Evolutionary conservation across 306 rosid genomes (phyloP).

Genomic region (Crotalaria pallida): DNA sequence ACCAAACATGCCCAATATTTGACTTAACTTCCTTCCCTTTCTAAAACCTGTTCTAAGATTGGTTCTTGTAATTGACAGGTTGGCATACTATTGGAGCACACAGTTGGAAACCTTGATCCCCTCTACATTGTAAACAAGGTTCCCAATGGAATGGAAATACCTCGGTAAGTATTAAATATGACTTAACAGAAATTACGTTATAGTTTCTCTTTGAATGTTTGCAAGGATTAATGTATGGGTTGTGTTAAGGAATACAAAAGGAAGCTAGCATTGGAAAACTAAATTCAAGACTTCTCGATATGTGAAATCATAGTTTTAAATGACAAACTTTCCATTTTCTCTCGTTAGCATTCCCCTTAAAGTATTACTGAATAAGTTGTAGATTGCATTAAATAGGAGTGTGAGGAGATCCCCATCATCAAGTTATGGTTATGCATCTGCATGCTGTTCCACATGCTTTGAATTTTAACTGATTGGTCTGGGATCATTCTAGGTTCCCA

Average conservation of each 20-base stretch:
- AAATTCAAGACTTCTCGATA: no score
- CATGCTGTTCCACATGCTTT: neutral
- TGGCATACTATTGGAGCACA: conserved; percentile 91
- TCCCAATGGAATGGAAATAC: conserved; percentile 92
- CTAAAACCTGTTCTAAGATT: conserved; percentile 11
- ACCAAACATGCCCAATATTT: neutral
- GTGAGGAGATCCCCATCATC: neutral
- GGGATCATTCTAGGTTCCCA: conserved; percentile 3
- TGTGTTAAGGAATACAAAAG: no score
- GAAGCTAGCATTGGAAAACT: no score
- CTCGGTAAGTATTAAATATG: conserved; percentile 54
- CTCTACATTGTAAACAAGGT: conserved; percentile 80
- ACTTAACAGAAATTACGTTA: neutral
- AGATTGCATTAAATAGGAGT: neutral
- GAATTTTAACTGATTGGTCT: neutral
- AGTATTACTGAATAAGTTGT: neutral
- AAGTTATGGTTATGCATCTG: neutral
- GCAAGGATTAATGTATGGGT: no score
- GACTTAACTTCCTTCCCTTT: neutral
- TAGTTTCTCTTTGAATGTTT: neutral
- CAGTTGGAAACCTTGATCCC: conserved; percentile 65
- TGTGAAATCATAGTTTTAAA: no score
- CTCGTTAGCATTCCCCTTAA: no score
- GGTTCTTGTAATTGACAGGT: conserved; percentile 54
- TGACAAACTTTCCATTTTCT: no score